Percentiles rank a stretch among this genome's conserved stretches.
Conservation (phyloP, 345 rosid species). For the Atalantia buxifolia region DNA sequence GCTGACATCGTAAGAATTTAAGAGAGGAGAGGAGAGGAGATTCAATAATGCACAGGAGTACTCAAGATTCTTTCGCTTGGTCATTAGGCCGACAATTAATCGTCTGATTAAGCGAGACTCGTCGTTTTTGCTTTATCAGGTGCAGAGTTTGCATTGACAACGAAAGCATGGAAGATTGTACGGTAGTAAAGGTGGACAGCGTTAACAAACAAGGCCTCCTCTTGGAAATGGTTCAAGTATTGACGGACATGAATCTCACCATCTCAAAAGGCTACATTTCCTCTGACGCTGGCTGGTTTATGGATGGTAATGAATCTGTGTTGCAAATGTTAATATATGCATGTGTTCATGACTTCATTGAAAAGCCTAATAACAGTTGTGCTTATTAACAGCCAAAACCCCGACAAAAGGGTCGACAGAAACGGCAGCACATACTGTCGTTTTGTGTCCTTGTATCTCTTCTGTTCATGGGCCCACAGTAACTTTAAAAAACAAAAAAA, state of each 20-base stretch:
- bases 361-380: too few relatives aligned
- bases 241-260: constrained; percentile 67
- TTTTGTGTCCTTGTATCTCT: too few relatives aligned
- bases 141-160: constrained; percentile 75
- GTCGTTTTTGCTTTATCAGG: constrained; percentile 27
- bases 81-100: too few relatives aligned
- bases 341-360: too few relatives aligned
- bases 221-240: constrained; percentile 69
- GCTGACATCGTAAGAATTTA: background rate
- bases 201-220: constrained; percentile 73
- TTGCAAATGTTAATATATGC: too few relatives aligned
- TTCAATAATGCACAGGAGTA: background rate
- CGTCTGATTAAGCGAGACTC: background rate
- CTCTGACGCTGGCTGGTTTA: constrained; percentile 79
- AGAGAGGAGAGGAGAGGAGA: background rate
- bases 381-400: too few relatives aligned
- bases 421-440: too few relatives aligned
- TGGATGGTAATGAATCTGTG: constrained; percentile 53
- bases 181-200: constrained; percentile 70
- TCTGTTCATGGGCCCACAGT: too few relatives aligned
- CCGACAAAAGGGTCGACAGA: too few relatives aligned
- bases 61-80: background rate
- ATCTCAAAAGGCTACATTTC: constrained; percentile 69
- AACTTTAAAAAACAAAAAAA: too few relatives aligned
- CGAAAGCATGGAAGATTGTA: constrained; percentile 66